phyloP scores from a whole-genome alignment of 2,329 filamentous ascomycete genomes.

The Penicillium aurantiogriseum region DNA sequence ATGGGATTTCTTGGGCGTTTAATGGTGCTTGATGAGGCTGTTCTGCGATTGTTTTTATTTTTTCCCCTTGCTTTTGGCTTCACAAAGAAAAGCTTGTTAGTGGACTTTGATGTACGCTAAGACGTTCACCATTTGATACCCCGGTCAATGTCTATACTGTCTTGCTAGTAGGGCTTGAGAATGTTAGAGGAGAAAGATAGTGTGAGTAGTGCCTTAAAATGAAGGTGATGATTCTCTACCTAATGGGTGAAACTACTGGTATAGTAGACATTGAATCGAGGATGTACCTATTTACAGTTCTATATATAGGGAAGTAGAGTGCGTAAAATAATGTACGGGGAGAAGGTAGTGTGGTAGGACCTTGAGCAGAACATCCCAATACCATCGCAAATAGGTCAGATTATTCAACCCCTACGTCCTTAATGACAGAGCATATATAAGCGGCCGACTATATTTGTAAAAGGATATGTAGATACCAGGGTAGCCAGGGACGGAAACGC shows the following conservation, averaged over 20 bases:
- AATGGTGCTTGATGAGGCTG: not conserved
- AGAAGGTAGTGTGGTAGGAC: not conserved
- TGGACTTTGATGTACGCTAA: not conserved
- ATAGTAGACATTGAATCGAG: not conserved
- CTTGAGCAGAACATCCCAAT: not conserved
- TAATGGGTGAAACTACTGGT: not conserved
- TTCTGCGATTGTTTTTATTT: not conserved
- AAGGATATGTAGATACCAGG: too few species aligned
- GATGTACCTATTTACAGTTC: not conserved
- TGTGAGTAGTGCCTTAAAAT: not conserved
- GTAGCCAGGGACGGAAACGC: not conserved
- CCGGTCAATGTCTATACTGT: not conserved
- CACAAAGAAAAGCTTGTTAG: not conserved
- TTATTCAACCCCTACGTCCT: not conserved
- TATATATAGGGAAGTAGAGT: not conserved
- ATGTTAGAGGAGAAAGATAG: not conserved
- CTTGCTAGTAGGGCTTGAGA: not conserved
- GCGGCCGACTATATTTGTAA: too few species aligned
- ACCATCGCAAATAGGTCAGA: not conserved
- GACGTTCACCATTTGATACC: conserved; percentile 1
- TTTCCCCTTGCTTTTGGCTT: not conserved
- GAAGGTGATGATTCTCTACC: not conserved
- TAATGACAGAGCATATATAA: not conserved
- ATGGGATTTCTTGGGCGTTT: conserved; percentile 10
- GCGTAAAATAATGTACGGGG: not conserved